Percentiles rank a stretch among this genome's conserved stretches.
phyloP scores from a whole-genome alignment of 257 asterid species.

The Jasminum sambac region DNA sequence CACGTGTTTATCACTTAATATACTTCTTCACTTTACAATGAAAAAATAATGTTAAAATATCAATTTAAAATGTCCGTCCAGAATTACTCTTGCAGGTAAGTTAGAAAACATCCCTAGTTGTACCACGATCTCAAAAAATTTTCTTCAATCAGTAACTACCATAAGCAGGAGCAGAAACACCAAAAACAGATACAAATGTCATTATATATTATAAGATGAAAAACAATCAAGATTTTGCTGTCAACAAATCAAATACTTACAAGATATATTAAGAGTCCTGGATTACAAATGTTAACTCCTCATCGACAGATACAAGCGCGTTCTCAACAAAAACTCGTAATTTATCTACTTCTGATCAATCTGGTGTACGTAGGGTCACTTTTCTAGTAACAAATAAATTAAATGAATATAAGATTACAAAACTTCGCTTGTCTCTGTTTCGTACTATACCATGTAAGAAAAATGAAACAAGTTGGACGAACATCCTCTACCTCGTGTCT shows the following conservation, averaged over 20 bases:
- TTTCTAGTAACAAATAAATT: background rate
- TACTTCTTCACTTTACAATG: no score
- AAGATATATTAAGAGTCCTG: background rate
- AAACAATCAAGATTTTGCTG: background rate
- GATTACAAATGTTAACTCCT: conserved; percentile 3
- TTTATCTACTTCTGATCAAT: background rate
- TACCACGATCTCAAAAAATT: no score
- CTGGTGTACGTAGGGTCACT: background rate
- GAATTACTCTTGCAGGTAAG: no score
- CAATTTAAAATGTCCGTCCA: no score
- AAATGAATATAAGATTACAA: background rate
- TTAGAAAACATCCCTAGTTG: no score
- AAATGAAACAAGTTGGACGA: background rate
- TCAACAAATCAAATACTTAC: background rate
- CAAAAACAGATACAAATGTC: no score
- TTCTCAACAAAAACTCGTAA: background rate
- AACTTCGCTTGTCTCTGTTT: background rate
- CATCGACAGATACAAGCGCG: conserved; percentile 4
- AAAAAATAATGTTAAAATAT: no score
- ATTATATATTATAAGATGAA: no score
- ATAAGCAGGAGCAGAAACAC: no score
- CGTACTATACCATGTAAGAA: background rate
- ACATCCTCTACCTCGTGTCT: background rate
- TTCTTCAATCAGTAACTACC: no score
- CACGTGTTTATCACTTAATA: no score